Base-by-base conservation (phyloP, 257 asterid species). In the Rubia yunnanensis region DNA sequence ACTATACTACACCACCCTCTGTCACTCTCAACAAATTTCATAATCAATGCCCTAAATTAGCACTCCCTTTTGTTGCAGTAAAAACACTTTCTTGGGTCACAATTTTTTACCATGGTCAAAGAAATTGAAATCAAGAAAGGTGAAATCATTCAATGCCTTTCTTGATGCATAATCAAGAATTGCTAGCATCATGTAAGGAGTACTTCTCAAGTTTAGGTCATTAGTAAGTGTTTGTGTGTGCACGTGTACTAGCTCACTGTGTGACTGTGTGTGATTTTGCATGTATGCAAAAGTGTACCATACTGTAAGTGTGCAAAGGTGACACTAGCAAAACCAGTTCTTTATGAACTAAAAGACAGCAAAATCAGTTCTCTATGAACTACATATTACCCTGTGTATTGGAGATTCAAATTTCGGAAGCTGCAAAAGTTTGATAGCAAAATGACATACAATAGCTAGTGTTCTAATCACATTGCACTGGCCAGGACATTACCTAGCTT, bases 71-170 rank as follows among this genome's bases (percentile, higher is more conserved):
- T 28, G 61, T 65, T 46, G 52, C 63, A 41, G 58, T 52, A 44
- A 65, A 56, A 67, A 59, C 14, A 32, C 20, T 8, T 44, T 8
- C 50, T 69, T 38, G 56, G 20, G 15, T 64, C 58, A 58, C 63
- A 53, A 70, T 24, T 58, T 44, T 68, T 61, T 65, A 72, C 72
- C 44, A 89, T 73, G 87, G 95, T 85, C 90, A 81, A 82, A 79
- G 69, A 34, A 63, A 38, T 53, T 7, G 30, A 27, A 6, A 15
- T 18, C 53, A 41, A 31, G 38, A 58, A 58, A 28, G 20, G 50
- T 30, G 26, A 7, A 22, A 10, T 48, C 26, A 14, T 24, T 31
- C 60, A 39, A 32, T 9, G 38, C 22, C 41, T 23, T 36, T n/a
- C 28, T 52, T 50, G 46, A 70, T 63, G 38, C 27, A 17, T 69